Conservation (phyloP, 306 rosid species). For the Purshia tridentata region DNA sequence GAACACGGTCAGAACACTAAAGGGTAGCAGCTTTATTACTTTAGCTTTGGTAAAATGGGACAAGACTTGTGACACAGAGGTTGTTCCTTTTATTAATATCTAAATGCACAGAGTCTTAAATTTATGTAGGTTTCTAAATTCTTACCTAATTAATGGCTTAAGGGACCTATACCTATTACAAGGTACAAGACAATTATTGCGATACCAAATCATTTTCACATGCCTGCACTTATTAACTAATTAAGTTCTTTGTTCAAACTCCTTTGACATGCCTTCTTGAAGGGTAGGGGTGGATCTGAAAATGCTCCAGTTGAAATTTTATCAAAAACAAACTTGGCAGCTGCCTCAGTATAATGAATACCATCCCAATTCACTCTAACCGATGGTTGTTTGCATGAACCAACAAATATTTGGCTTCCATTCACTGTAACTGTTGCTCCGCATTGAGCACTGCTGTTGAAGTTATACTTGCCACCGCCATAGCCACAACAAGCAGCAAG, state of each 20-base stretch:
- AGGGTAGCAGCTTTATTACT: no score
- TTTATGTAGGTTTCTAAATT: no score
- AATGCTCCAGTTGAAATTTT: slow-evolving; percentile 45
- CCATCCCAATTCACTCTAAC: slow-evolving; percentile 53
- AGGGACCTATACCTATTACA: no score
- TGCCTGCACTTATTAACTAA: not conserved
- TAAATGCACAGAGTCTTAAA: no score
- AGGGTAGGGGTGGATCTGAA: slow-evolving; percentile 43
- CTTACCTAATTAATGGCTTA: no score
- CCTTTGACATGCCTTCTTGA: slow-evolving; percentile 36
- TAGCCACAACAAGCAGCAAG: slow-evolving; percentile 47
- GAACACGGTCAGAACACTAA: no score
- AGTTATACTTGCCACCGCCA: slow-evolving; percentile 58
- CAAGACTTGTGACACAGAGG: no score
- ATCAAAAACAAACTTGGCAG: slow-evolving; percentile 34
- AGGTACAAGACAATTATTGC: no score
- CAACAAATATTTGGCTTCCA: slow-evolving; percentile 38
- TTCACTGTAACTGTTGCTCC: slow-evolving; percentile 28
- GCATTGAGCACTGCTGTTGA: not conserved
- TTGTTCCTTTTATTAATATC: no score
- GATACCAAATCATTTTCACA: not conserved
- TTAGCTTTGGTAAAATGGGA: no score
- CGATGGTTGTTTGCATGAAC: slow-evolving; percentile 37
- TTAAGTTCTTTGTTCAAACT: not conserved
- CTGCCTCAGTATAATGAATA: slow-evolving; percentile 51